phyloP scores from a whole-genome alignment of 164 flowering plant genomes.

The Vitis rotundifolia region DNA sequence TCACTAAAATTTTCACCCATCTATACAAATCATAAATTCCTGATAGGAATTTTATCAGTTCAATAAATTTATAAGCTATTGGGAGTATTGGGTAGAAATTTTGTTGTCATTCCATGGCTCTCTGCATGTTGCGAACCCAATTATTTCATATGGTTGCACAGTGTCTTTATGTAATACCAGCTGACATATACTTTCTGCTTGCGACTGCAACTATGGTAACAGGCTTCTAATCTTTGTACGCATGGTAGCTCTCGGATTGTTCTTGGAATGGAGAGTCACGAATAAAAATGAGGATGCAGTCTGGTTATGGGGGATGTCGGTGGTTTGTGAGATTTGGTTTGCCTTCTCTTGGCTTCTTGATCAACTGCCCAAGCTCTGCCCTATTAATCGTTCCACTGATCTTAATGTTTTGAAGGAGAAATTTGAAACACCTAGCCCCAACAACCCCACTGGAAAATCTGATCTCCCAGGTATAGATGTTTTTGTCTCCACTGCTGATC shows the following conservation, averaged over 20 bases:
- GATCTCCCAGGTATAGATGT: constrained; percentile 88
- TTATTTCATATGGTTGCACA: too few relatives aligned
- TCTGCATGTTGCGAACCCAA: too few relatives aligned
- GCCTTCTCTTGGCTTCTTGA: constrained; percentile 91
- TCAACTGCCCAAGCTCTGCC: constrained; percentile 80
- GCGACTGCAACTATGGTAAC: constrained; percentile 3
- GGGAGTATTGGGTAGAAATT: too few relatives aligned
- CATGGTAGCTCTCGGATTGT: constrained; percentile 54
- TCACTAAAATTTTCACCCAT: too few relatives aligned
- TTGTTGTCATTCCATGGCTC: too few relatives aligned
- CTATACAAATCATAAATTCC: too few relatives aligned
- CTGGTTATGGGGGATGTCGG: constrained; percentile 90
- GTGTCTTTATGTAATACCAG: too few relatives aligned
- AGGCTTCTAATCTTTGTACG: constrained; percentile 65
- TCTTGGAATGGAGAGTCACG: constrained; percentile 70
- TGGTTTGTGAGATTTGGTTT: constrained; percentile 87
- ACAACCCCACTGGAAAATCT: constrained; percentile 70
- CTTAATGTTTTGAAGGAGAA: constrained; percentile 74
- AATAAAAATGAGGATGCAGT: constrained; percentile 72
- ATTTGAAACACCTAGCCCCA: constrained; percentile 60
- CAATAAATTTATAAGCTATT: too few relatives aligned
- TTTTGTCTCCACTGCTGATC: constrained; percentile 91
- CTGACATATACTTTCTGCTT: constrained; percentile 1
- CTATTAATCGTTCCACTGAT: constrained; percentile 78
- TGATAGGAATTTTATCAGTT: too few relatives aligned